Base-by-base conservation (phyloP, 139 green algal genomes). In the Choricystis sp. region DNA sequence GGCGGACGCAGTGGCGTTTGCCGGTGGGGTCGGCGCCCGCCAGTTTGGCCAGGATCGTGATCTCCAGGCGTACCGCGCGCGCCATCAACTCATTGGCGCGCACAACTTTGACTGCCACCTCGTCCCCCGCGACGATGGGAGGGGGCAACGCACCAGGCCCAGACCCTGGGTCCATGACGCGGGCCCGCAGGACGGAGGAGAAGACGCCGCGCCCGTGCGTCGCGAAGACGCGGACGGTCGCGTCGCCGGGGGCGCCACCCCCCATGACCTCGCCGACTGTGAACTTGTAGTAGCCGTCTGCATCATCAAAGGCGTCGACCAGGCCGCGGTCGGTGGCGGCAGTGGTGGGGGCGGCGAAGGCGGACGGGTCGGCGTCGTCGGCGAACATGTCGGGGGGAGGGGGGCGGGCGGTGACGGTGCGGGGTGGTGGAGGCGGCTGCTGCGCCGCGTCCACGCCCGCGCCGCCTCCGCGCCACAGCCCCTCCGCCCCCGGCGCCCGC, bases 221-320 rank as follows among this genome's bases (percentile, higher is more conserved):
- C 2, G 72, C 70, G 56, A 75, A 82, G 61, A 94, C 83, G 71
- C 91, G 75, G 63, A 88, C 94, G 9, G 89, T 77, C n/a, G n/a
- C n/a, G n/a, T n/a, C n/a, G n/a, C n/a, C n/a, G n/a, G n/a, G n/a
- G n/a, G n/a, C n/a, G n/a, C n/a, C n/a, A 5, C 62, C 69, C 31
- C 89, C 81, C 55, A 97, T 79, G 24, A 96, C 66, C 72, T 97
- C 92, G 27, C 93, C 84, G 28, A 92, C 82, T 66, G 89, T 81
- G 74, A 95, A 96, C 57, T 92, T 88, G 82, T 97, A 97, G 78
- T 97, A 97, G 56, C 91, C 91, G 63, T 97, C 90, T 1, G 78
- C 70, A 66, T 97, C 91, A 62, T 97, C 91, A 66, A 90, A 96
- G 57, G 81, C 86, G 70, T 97, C 91, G 21, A 69, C 62, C 56